These are phyloP conservation scores for Chytriomyces sp. DNA, from an alignment of 192 early-diverging fungal genomes.

Conservation along the genomic window DNA sequence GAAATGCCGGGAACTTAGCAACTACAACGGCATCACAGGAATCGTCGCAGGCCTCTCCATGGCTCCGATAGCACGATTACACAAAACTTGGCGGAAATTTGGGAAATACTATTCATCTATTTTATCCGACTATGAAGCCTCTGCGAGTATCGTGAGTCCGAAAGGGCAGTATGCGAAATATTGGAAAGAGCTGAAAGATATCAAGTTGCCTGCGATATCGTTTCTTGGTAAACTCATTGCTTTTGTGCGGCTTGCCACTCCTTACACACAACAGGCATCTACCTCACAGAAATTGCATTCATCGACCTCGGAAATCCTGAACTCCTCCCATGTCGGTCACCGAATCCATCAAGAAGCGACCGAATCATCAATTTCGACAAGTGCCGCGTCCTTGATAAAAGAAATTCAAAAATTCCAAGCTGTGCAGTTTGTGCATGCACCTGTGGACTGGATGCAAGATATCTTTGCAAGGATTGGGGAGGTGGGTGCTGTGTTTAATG, in stretches of 20 bases:
- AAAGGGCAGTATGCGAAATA: slow-evolving; percentile 65
- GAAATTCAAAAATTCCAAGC: slow-evolving; percentile 57
- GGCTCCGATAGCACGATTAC: slow-evolving; percentile 57
- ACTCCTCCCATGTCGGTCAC: slow-evolving; percentile 48
- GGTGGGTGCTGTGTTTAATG: not conserved
- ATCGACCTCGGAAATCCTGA: slow-evolving; percentile 59
- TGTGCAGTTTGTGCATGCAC: slow-evolving; percentile 36
- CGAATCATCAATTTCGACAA: slow-evolving; percentile 67
- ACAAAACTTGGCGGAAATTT: slow-evolving; percentile 61
- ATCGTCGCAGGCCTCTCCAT: slow-evolving; percentile 60
- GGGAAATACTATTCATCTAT: slow-evolving; percentile 49
- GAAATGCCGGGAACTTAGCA: slow-evolving; percentile 61
- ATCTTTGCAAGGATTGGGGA: slow-evolving; percentile 39
- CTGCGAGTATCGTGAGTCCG: slow-evolving; percentile 52
- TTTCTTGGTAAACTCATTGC: slow-evolving; percentile 51
- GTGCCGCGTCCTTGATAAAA: slow-evolving; percentile 46
- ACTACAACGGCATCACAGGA: slow-evolving; percentile 63
- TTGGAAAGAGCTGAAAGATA: slow-evolving; percentile 58
- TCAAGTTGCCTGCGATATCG: slow-evolving; percentile 54
- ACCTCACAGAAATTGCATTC: slow-evolving; percentile 64
- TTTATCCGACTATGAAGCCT: slow-evolving; percentile 48
- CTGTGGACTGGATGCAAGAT: slow-evolving; percentile 42
- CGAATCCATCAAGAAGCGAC: not conserved
- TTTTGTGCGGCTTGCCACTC: slow-evolving; percentile 7
- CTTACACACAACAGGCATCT: slow-evolving; percentile 47